Conservation (phyloP, 1,139 yeast species). For the Debaryomyces nepalensis region DNA sequence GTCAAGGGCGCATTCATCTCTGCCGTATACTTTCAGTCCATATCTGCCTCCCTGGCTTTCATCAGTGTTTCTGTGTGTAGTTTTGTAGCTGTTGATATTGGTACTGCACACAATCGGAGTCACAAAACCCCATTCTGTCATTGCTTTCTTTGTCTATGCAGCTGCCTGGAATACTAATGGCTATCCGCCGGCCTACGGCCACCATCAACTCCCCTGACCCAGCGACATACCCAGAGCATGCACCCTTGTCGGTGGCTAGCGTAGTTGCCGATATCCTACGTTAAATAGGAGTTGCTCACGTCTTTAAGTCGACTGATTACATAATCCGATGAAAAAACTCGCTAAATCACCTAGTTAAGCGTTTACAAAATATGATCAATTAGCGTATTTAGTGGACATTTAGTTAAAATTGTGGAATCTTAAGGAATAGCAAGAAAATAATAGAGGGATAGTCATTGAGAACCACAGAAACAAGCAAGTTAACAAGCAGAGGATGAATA, state of each 20-base stretch:
- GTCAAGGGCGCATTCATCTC: constrained; percentile 16
- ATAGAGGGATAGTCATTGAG: constrained; percentile 2
- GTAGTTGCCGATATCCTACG: background rate
- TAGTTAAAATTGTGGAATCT: constrained; percentile 6
- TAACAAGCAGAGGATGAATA: constrained; percentile 12
- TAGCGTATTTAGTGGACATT: background rate
- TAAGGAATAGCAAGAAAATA: background rate
- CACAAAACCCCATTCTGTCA: constrained; percentile 9
- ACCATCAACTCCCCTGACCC: too few species aligned
- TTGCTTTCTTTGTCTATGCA: too few species aligned
- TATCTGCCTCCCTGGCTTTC: too few species aligned
- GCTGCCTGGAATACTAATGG: too few species aligned
- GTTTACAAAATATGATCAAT: background rate
- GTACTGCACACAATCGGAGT: background rate
- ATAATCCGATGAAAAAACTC: constrained; percentile 7
- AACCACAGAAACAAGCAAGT: background rate
- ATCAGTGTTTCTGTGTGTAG: too few species aligned
- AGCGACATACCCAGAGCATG: too few species aligned
- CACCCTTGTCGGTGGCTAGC: constrained; percentile 9
- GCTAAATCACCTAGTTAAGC: background rate
- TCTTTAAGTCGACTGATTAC: constrained; percentile 3
- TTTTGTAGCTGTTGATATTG: too few species aligned
- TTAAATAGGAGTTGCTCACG: constrained; percentile 9
- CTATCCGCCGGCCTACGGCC: too few species aligned
- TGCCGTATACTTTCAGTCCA: too few species aligned